These are phyloP conservation scores for Ceriops decandra DNA, from an alignment of 345 rosid species.

Conservation along the genomic window DNA sequence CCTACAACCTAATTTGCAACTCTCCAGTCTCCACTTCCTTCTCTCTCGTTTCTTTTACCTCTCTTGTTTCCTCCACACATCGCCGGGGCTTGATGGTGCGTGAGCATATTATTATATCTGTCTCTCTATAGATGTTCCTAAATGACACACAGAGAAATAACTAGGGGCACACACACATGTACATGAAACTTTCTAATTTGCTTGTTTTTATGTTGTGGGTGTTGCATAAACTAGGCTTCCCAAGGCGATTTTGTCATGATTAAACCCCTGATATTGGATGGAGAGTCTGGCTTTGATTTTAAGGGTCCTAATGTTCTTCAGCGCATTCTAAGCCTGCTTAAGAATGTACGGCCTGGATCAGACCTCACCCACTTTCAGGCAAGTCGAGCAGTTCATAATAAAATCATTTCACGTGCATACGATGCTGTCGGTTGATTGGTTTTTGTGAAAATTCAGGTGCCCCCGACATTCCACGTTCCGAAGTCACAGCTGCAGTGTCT, in stretches of 20 bases:
- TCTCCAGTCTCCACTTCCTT: too few relatives aligned
- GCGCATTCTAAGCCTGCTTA: constrained; percentile 50
- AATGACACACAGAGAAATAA: too few relatives aligned
- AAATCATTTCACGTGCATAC: constrained; percentile 36
- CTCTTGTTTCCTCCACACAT: too few relatives aligned
- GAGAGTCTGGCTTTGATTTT: constrained; percentile 34
- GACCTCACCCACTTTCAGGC: constrained; percentile 63
- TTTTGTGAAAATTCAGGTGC: constrained; percentile 42
- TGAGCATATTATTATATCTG: too few relatives aligned
- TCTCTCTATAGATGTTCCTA: too few relatives aligned
- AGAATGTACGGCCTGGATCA: constrained; percentile 49
- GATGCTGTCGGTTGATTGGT: neutral
- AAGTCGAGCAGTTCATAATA: constrained; percentile 57
- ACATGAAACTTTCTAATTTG: too few relatives aligned
- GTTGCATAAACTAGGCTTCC: neutral
- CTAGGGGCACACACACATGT: too few relatives aligned
- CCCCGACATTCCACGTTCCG: constrained; percentile 68
- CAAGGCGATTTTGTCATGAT: constrained; percentile 37
- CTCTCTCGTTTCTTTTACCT: too few relatives aligned
- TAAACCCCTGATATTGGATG: constrained; percentile 46
- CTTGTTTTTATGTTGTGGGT: neutral
- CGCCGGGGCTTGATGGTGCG: too few relatives aligned
- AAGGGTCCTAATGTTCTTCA: constrained; percentile 46
- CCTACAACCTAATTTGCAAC: too few relatives aligned
- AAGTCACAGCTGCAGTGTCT: constrained; percentile 72